Base-by-base conservation (phyloP, 164 flowering plant genomes). In the Stephania cephalantha region DNA sequence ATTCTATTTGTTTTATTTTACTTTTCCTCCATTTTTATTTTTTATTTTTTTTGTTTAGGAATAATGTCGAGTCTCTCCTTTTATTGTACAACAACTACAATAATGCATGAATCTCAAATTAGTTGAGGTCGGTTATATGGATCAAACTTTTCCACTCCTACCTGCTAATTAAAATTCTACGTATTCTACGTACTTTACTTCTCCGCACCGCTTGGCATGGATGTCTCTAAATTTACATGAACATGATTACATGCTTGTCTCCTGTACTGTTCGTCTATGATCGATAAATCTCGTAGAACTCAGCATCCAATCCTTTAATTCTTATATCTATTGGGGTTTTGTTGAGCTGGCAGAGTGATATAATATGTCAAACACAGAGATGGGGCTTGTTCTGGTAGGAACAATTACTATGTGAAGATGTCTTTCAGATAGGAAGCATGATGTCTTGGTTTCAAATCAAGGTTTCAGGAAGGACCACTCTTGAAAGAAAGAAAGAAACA, bases 21-120 rank as follows among this genome's bases (percentile, higher is more conserved):
- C 42, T 35, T 52, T 52, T 52, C 13, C 17, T 53, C 4, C 18
- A 18, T 45, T 44, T 70, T 15, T n/a, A 44, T 35, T 11, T 18
- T 42, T 48, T 52, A 8, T 18, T 10, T 25, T 20, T 12, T 71
- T 71, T 52, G 42, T 71, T 22, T 58, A 17, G 4, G 30, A 55
- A 30, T 15, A 72, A 72, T 15, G 46, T 35, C 50, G 22, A 53
- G 74, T 48, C 68, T 72, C 29, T 72, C 58, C 68, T 58, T 72
- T 58, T 61, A 10, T 72, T 58, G 68, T 44, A 12, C 61, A 53
- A 53, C 18, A 4, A 31, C 68, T 72, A 61, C 68, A 15, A 72
- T 9, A n/a, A 50, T 44, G 18, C 17, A 44, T 6, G 46, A 69
- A 69, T 29, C n/a, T 69, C 5, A 69, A 11, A 35, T 35, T 35